Evolutionary conservation across 2,329 filamentous ascomycete species (phyloP).

Genomic region (Akanthomyces muscarius): DNA sequence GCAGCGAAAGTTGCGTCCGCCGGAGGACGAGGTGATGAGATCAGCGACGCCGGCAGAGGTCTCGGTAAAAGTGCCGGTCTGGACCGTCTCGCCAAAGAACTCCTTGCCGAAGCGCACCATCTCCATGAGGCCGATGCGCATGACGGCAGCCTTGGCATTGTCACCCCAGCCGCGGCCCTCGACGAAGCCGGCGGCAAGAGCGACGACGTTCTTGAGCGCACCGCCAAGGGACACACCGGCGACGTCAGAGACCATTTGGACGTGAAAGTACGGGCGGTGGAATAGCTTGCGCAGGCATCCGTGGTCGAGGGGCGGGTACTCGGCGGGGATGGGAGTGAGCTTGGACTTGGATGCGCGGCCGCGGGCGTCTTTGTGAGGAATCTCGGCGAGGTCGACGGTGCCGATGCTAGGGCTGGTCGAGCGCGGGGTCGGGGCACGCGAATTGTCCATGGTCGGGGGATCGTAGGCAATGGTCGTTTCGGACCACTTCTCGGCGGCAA

Average conservation of each 20-base stretch:
- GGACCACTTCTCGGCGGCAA: constrained; percentile 92
- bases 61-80: constrained; percentile 88
- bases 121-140: constrained; percentile 92
- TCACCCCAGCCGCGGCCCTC: constrained; percentile 96
- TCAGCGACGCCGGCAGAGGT: constrained; percentile 94
- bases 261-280: constrained; percentile 96
- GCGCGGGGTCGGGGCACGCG: constrained; percentile 59
- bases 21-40: constrained; percentile 88
- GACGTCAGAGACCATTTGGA: constrained; percentile 90
- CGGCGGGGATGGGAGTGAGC: constrained; percentile 70
- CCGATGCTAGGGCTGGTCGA: constrained; percentile 46
- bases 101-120: constrained; percentile 94
- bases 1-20: constrained; percentile 90
- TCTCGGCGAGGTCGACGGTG: constrained; percentile 48
- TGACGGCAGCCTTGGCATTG: constrained; percentile 97
- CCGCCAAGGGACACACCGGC: constrained; percentile 92
- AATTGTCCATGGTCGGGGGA: constrained; percentile 78
- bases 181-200: constrained; percentile 89
- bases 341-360: constrained; percentile 64
- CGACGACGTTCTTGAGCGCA: constrained; percentile 95
- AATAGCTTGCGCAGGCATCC: constrained; percentile 79
- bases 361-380: constrained; percentile 61
- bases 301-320: constrained; percentile 86
- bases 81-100: constrained; percentile 82
- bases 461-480: constrained; percentile 97